Evolutionary conservation across 2,329 filamentous ascomycete species (phyloP), one percentile per base, ranked within the genome.

Genomic region (Claviceps sp.): DNA sequence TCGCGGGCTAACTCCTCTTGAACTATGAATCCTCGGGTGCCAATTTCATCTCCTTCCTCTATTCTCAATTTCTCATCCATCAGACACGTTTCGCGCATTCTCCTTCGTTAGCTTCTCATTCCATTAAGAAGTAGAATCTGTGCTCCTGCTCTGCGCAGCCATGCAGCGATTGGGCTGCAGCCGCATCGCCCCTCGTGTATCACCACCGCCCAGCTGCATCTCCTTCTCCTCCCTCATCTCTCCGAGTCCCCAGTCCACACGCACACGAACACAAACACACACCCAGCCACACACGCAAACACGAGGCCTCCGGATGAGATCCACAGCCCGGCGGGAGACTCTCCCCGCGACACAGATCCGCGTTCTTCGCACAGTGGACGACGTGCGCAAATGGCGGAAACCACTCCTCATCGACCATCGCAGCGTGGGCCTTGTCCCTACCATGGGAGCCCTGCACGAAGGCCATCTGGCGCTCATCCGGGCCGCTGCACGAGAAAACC

Each of bases 391-490:
- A 60, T 85, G 84, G 73, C 82, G 88, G 38, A 76, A 72, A 22
- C 76, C 81, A 42, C 80, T 89, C 55, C 70, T 81, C 38, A 69
- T 81, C 54, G 75, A 82, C 61, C 78, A 84, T 60, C 80, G 84
- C 53, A 83, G 82, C 45, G 82, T 98, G 53, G 88, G 86, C 54
- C 81, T 98, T 30, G 89, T 98, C 38, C 93, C 93, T 1, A 98
- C 93, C 37, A 97, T 98, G 93, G 93, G 93, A 56, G 93, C 93
- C 48, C 77, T 98, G n/a, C 93, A 98, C 68, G 79, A 82, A 52
- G 93, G 93, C 42, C 93, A 98, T 69, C 70, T 95, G 50, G 86
- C 86, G 3, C 78, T 98, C 22, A 85, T 95, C 61, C 85, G 88
- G 54, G 79, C 83, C 59, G 93, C 93, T 3, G 90, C 90, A 1